Evolutionary conservation across 2,329 filamentous ascomycete species (phyloP), one percentile per base, ranked within the genome.

Genomic region (Xylariaceae sp.): DNA sequence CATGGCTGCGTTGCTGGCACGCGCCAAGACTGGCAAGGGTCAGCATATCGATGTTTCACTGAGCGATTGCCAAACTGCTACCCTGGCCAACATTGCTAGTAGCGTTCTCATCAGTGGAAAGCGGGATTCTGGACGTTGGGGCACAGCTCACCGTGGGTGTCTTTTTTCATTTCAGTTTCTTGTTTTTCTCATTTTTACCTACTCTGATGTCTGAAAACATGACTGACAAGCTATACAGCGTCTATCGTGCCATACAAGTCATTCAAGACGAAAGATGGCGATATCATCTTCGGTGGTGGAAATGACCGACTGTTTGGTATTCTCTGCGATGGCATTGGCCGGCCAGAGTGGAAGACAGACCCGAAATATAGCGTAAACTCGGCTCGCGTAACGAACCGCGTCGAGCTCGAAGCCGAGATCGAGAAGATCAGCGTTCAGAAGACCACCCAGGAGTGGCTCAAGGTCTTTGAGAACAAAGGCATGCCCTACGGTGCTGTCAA

Each of bases 401-500:
- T 81, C 23, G 83, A 87, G 55, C 80, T 99, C 18, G 93, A 97
- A 70, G 77, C 78, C 0, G 76, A 88, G 68, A 96, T 99, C 59
- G 92, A 96, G 71, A 77, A 77, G 1, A 80, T 90, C 51, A 95
- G 90, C 0, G 77, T 76, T 56, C 84, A 85, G 56, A 91, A 87
- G 76, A 95, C 90, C 2, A 99, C 94, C 0, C 77, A 87, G 65
- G 87, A 97, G 71, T 97, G 94, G 93, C 79, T 97, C 2, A 83
- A 88, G 1, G 78, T 92, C 0, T 87, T 97, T 50, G 91, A 97
- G 68, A 92, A 90, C n/a, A 89, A 84, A 60, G 94, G 94, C 4
- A 87, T 99, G 87, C 94, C 94, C 0, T 99, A 94, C 70, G 89
- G 93, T 0, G 91, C 93, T 1, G 89, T 99, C 67, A 99, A 97